These are phyloP conservation scores for Rhizoclosmatium globosum DNA, from an alignment of 192 early-diverging fungal genomes.

Conservation along the genomic window DNA sequence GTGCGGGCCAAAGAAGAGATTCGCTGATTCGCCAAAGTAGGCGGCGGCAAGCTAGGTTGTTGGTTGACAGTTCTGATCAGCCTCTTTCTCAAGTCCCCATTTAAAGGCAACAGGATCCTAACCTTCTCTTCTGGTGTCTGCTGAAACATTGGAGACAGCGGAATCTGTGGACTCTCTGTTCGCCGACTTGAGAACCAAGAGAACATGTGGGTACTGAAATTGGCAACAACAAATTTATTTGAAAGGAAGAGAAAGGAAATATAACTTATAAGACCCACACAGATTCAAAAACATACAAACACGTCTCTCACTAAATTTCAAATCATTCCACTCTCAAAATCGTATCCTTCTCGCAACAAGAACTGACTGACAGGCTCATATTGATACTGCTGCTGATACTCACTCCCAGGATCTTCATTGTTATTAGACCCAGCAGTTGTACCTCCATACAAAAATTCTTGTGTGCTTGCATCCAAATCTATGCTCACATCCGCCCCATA, in stretches of 20 bases:
- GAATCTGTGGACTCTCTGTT: background rate
- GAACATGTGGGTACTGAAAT: background rate
- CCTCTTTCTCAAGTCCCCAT: no score
- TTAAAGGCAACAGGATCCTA: background rate
- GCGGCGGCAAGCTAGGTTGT: conserved; percentile 17
- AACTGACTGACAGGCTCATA: conserved; percentile 37
- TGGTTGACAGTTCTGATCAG: background rate
- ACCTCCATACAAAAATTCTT: conserved; percentile 31
- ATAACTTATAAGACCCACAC: background rate
- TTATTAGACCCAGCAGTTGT: background rate
- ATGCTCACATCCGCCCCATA: conserved; percentile 24
- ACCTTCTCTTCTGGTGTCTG: background rate
- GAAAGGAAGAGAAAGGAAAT: background rate
- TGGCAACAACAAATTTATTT: background rate
- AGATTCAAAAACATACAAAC: background rate
- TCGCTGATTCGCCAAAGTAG: conserved; percentile 29
- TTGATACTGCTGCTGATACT: conserved; percentile 16
- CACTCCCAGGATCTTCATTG: background rate
- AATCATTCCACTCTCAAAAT: conserved; percentile 28
- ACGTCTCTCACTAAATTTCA: background rate
- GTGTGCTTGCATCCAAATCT: conserved; percentile 23
- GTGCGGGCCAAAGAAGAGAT: conserved; percentile 32
- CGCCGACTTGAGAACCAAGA: background rate
- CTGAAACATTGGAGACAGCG: background rate
- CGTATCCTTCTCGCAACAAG: conserved; percentile 30